phyloP scores from a whole-genome alignment of 805 yeast species.

The Priceomyces melissophilus region DNA sequence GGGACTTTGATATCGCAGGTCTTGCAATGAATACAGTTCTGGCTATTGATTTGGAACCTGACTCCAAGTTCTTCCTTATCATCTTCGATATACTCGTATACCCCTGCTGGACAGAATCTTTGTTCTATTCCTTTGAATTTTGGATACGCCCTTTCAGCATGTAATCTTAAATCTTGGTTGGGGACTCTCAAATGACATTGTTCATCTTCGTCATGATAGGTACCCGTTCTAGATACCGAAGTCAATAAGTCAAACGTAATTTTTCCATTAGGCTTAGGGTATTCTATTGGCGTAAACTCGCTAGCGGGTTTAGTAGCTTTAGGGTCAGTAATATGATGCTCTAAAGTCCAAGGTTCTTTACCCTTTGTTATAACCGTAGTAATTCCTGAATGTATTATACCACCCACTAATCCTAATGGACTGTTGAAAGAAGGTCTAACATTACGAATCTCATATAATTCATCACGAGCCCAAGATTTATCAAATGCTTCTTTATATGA shows the following conservation, averaged over 20 bases:
- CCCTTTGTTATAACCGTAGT: constrained; percentile 80
- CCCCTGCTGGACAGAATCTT: constrained; percentile 98
- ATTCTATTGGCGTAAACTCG: constrained; percentile 66
- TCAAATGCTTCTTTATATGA: constrained; percentile 63
- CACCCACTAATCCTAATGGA: constrained; percentile 75
- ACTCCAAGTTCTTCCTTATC: constrained; percentile 58
- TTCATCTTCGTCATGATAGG: constrained; percentile 93
- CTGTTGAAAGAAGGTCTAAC: constrained; percentile 87
- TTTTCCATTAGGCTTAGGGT: constrained; percentile 95
- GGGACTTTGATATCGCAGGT: constrained; percentile 98
- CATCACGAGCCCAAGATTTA: constrained; percentile 83
- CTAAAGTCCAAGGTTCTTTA: constrained; percentile 81
- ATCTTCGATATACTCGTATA: constrained; percentile 86
- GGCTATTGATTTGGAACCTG: constrained; percentile 88
- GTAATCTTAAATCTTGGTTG: constrained; percentile 60
- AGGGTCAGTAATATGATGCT: constrained; percentile 68
- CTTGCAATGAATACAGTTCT: constrained; percentile 97
- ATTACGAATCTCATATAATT: constrained; percentile 80
- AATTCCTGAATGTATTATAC: constrained; percentile 79
- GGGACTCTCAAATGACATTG: constrained; percentile 73
- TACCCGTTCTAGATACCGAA: constrained; percentile 95
- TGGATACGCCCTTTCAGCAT: constrained; percentile 68
- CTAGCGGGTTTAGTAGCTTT: constrained; percentile 66
- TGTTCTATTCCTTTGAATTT: constrained; percentile 83
- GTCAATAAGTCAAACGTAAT: constrained; percentile 89